Evolutionary conservation across 23 red algal genomes (phyloP).

Genomic region (Porphyridium purpureum): DNA sequence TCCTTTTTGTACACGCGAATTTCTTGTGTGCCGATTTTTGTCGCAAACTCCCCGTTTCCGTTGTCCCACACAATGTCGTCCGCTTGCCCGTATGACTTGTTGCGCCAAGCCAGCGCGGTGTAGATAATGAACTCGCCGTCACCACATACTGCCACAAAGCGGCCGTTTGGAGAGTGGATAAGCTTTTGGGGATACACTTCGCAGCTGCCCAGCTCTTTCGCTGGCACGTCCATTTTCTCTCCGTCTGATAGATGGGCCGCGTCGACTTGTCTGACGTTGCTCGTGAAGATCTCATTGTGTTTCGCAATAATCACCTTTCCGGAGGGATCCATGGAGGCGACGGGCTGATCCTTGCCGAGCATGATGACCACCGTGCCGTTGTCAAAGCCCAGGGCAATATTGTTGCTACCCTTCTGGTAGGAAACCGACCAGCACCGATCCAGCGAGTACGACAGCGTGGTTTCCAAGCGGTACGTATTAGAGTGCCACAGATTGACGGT

Average conservation of each 20-base stretch:
- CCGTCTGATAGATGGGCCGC: conserved; percentile 25
- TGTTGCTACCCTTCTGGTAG: conserved; percentile 59
- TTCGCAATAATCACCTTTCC: conserved; percentile 88
- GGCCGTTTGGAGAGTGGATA: conserved; percentile 80
- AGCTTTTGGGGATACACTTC: conserved; percentile 78
- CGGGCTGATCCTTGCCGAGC: conserved; percentile 77
- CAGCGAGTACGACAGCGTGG: conserved; percentile 58
- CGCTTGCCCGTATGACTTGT: conserved; percentile 83
- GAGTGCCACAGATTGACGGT: conserved; percentile 71
- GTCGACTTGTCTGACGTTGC: conserved; percentile 44
- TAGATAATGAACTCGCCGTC: conserved; percentile 99
- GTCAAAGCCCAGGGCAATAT: conserved; percentile 88
- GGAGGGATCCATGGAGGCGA: conserved; percentile 74
- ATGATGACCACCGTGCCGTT: conserved; percentile 68
- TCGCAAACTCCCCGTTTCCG: conserved; percentile 70
- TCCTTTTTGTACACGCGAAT: conserved; percentile 72
- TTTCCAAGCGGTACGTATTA: conserved; percentile 84
- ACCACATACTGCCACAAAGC: conserved; percentile 94
- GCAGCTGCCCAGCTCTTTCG: conserved; percentile 79
- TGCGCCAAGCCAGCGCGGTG: conserved; percentile 81
- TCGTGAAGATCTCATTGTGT: conserved; percentile 71
- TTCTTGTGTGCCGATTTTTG: conserved; percentile 38
- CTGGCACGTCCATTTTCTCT: conserved; percentile 34
- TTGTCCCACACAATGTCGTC: conserved; percentile 98
- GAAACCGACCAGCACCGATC: conserved; percentile 87